These are phyloP conservation scores for Metschnikowia peoriensis DNA, from an alignment of 805 yeast species.

Conservation along the genomic window DNA sequence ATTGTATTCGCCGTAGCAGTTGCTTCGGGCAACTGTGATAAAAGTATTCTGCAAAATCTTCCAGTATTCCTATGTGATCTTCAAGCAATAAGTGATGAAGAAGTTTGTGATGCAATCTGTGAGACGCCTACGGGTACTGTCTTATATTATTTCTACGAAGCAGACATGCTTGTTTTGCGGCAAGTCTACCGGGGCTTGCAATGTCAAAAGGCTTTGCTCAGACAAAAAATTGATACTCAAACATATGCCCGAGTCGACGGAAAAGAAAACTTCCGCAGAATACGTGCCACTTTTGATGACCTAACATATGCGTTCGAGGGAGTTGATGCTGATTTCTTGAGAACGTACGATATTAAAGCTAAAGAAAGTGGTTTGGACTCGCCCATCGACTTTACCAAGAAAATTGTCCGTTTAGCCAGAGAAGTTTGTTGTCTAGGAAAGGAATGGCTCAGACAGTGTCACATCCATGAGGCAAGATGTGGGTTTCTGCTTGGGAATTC, in stretches of 20 bases:
- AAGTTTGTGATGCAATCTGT: conserved; percentile 3
- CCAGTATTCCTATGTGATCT: neutral
- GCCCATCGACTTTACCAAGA: neutral
- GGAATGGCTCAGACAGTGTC: neutral
- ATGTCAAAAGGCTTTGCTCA: neutral
- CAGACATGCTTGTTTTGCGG: conserved; percentile 7
- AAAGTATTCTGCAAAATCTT: no score
- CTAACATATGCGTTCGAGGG: neutral
- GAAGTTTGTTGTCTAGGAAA: neutral
- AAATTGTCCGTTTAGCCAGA: neutral
- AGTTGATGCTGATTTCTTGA: conserved; percentile 1
- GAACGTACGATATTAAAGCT: neutral
- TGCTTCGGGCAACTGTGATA: no score
- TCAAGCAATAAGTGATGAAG: neutral
- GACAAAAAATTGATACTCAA: neutral
- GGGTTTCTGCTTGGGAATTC: no score
- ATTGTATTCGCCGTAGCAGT: no score
- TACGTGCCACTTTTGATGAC: neutral
- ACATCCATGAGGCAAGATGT: neutral
- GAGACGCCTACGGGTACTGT: neutral
- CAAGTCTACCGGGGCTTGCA: conserved; percentile 2
- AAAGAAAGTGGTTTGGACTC: neutral
- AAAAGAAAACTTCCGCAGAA: neutral
- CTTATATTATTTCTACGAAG: neutral
- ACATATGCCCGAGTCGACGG: neutral